These are phyloP conservation scores for Massarina eburnea DNA, from an alignment of 2,329 filamentous ascomycete species.

Conservation along the genomic window DNA sequence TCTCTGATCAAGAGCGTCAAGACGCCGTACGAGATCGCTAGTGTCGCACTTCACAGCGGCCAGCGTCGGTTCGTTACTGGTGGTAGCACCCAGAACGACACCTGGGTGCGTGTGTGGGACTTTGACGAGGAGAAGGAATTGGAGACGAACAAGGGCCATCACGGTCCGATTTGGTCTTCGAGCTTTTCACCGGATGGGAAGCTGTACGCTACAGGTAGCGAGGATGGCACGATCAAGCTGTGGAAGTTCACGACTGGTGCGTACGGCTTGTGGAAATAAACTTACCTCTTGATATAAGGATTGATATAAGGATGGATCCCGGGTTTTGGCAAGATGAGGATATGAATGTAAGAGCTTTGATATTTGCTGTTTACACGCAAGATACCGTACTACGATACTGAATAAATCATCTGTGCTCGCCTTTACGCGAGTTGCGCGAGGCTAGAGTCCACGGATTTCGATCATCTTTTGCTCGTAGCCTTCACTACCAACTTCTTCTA, in stretches of 20 bases:
- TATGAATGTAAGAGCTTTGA: background rate
- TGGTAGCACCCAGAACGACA: conserved; percentile 74
- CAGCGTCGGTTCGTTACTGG: conserved; percentile 85
- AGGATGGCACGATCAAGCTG: conserved; percentile 96
- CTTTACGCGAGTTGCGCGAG: too few species aligned
- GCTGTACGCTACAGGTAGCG: conserved; percentile 92
- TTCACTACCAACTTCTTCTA: too few species aligned
- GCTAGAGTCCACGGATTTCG: too few species aligned
- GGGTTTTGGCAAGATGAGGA: background rate
- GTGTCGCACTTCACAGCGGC: conserved; percentile 82
- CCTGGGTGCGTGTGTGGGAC: conserved; percentile 94
- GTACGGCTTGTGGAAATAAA: conserved; percentile 66
- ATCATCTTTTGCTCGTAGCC: too few species aligned
- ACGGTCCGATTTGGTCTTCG: conserved; percentile 95
- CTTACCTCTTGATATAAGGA: too few species aligned
- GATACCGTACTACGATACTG: background rate
- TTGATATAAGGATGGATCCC: too few species aligned
- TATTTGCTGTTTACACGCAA: background rate
- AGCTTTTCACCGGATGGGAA: conserved; percentile 95
- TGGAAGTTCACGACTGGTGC: conserved; percentile 69
- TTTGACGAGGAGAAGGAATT: conserved; percentile 82
- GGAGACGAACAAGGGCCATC: conserved; percentile 94
- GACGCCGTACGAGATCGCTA: conserved; percentile 83
- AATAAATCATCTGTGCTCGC: conserved; percentile 7
- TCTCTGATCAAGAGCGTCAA: conserved; percentile 74